These are phyloP conservation scores for Cinnamomum chago DNA, from an alignment of 164 flowering plant species.

Conservation along the genomic window DNA sequence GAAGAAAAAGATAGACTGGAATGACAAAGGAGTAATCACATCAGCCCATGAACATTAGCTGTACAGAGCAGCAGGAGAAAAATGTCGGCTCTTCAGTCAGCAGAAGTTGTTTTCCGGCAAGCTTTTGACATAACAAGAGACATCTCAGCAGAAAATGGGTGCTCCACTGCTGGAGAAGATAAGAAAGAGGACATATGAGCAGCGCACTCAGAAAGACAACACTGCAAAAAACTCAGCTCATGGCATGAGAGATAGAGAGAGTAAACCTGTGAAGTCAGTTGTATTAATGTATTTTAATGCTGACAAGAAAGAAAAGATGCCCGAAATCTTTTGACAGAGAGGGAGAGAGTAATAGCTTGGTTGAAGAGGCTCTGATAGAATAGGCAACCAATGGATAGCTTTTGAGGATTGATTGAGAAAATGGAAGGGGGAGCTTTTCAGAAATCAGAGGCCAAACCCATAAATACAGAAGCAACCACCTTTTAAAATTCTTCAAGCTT, in stretches of 20 bases:
- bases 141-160: background rate
- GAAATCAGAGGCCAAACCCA: too few species aligned
- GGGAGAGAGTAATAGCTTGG: background rate
- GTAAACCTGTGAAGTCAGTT: background rate
- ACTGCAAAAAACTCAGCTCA: background rate
- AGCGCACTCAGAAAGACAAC: background rate
- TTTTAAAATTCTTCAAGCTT: too few species aligned
- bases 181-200: background rate
- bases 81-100: background rate
- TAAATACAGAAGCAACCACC: too few species aligned
- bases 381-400: background rate
- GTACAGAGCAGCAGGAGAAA: background rate
- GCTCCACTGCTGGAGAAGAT: background rate
- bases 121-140: background rate
- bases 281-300: conserved; percentile 25
- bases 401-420: background rate
- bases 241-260: conserved; percentile 1
- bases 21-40: background rate
- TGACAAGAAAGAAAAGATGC: conserved; percentile 36
- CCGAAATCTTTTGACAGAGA: background rate
- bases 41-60: conserved; percentile 2
- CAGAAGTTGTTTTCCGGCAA: background rate
- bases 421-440: too few species aligned
- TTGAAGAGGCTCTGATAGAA: background rate
- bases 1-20: background rate